These are phyloP conservation scores for Hypoxylon intermedium DNA, from an alignment of 495 filamentous ascomycete genomes.

Conservation along the genomic window DNA sequence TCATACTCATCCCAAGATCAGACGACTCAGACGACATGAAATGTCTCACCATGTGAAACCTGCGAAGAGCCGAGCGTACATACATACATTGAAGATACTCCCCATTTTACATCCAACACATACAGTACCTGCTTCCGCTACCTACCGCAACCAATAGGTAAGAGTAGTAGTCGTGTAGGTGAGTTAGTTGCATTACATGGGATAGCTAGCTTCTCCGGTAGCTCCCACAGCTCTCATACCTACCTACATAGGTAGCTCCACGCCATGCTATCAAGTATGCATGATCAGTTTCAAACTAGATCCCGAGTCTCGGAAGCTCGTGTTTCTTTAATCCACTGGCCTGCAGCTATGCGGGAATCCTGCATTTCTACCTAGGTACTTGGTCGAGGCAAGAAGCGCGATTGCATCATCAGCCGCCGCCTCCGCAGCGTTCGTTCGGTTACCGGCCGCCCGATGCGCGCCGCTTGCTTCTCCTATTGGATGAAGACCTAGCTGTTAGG, in stretches of 20 bases:
- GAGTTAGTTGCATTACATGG: not conserved
- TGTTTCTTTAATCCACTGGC: slow-evolving; percentile 10
- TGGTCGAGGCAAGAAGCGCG: slow-evolving; percentile 11
- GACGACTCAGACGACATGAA: slow-evolving; percentile 11
- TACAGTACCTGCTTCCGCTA: not conserved
- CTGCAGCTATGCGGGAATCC: slow-evolving; percentile 12
- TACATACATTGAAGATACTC: not conserved
- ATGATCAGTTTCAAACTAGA: slow-evolving; percentile 5
- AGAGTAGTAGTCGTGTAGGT: not conserved
- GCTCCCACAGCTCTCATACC: not conserved
- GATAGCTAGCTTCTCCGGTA: not conserved
- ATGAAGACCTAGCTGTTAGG: slow-evolving; percentile 11
- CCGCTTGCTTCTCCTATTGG: slow-evolving; percentile 18
- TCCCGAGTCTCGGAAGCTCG: slow-evolving; percentile 24
- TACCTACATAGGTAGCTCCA: not conserved
- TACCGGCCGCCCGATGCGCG: slow-evolving; percentile 7
- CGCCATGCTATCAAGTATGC: no score
- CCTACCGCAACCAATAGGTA: not conserved
- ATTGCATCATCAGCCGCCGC: slow-evolving; percentile 37
- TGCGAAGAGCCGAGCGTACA: not conserved
- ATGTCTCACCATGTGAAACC: slow-evolving; percentile 8
- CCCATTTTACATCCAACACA: not conserved
- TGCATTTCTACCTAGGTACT: slow-evolving; percentile 4
- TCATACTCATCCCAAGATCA: slow-evolving; percentile 14
- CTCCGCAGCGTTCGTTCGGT: slow-evolving; percentile 10